These are phyloP conservation scores for Fusarium nelsonii DNA, from an alignment of 2,329 filamentous ascomycete genomes.

Conservation along the genomic window DNA sequence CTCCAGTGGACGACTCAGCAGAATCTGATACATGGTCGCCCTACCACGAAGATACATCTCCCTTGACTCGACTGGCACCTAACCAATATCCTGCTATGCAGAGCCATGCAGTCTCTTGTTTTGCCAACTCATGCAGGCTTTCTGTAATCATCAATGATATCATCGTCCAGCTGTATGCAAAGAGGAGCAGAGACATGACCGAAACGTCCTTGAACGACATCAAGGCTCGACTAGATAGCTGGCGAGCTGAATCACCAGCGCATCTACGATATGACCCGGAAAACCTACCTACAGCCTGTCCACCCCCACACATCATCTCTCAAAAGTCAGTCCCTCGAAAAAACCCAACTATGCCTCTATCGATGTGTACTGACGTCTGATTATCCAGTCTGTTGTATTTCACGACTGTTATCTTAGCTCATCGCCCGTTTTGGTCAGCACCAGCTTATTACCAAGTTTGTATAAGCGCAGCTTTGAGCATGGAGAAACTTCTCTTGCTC, in stretches of 20 bases:
- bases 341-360: too few relatives aligned
- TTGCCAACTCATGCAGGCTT: conserved; percentile 6
- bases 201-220: conserved; percentile 11
- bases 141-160: conserved; percentile 11
- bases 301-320: conserved; percentile 7
- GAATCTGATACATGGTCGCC: conserved; percentile 14
- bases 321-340: not conserved
- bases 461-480: not conserved
- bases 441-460: conserved; percentile 5
- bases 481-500: conserved; percentile 5
- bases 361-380: not conserved
- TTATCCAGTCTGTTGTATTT: not conserved
- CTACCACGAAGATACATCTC: conserved; percentile 4
- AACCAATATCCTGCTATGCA: conserved; percentile 11
- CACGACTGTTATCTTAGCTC: conserved; percentile 1
- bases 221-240: not conserved
- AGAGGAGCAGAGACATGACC: conserved; percentile 4
- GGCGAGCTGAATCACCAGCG: not conserved
- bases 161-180: conserved; percentile 8
- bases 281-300: not conserved
- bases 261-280: conserved; percentile 6
- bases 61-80: not conserved
- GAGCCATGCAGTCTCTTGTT: conserved; percentile 10
- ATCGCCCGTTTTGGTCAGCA: conserved; percentile 11
- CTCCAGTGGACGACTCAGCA: conserved; percentile 2